Percentiles rank a stretch among this genome's conserved stretches.
phyloP scores from a whole-genome alignment of 495 filamentous ascomycete species.

The Venustampulla echinocandica region DNA sequence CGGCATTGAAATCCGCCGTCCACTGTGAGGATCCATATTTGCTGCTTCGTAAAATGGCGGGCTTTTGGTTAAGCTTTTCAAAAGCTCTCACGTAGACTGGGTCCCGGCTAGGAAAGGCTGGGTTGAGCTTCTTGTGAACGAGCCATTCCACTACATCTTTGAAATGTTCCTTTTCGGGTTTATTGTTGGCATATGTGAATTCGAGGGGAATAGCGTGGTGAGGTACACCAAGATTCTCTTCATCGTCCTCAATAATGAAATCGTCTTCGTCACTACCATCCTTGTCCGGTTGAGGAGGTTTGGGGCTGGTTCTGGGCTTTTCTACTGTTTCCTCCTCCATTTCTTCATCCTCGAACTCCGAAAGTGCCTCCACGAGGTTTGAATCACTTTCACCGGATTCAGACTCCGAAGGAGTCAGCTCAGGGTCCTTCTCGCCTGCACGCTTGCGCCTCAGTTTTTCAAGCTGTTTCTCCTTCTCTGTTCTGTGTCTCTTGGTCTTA shows the following conservation, averaged over 20 bases:
- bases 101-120: slow-evolving; percentile 57
- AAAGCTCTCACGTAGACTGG: slow-evolving; percentile 64
- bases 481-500: background rate
- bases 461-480: slow-evolving; percentile 31
- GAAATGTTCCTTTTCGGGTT: slow-evolving; percentile 69
- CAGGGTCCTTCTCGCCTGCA: slow-evolving; percentile 38
- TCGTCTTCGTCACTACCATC: slow-evolving; percentile 38
- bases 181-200: slow-evolving; percentile 57
- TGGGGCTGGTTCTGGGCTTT: background rate
- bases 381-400: slow-evolving; percentile 5
- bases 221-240: slow-evolving; percentile 54
- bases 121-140: slow-evolving; percentile 61
- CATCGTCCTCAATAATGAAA: slow-evolving; percentile 62
- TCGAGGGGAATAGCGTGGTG: slow-evolving; percentile 55
- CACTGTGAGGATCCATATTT: slow-evolving; percentile 70
- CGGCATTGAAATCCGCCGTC: slow-evolving; percentile 54
- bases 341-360: slow-evolving; percentile 29
- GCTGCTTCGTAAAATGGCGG: slow-evolving; percentile 50
- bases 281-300: background rate
- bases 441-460: slow-evolving; percentile 46
- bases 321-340: slow-evolving; percentile 20
- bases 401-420: background rate
- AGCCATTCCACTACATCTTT: slow-evolving; percentile 75
- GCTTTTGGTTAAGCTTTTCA: slow-evolving; percentile 63
- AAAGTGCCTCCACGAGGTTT: slow-evolving; percentile 18